Evolutionary conservation across 805 yeast genomes (phyloP).

Genomic region (Metschnikowia kofuensis): DNA sequence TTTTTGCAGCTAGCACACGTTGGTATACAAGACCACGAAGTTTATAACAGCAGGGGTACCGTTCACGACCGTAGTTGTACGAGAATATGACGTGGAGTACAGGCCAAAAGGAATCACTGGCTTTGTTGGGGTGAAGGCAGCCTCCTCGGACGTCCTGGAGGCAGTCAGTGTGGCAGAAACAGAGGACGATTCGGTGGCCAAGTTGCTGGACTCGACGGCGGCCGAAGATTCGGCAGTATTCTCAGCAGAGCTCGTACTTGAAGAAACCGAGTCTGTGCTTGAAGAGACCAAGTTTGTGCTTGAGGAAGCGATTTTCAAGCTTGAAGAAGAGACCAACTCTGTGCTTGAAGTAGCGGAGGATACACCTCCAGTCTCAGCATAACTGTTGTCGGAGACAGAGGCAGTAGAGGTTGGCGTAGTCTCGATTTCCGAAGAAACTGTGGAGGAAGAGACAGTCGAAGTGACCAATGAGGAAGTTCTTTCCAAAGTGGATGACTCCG

Average conservation of each 20-base stretch:
- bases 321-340: neutral
- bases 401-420: neutral
- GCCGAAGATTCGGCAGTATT: neutral
- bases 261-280: neutral
- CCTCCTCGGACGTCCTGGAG: neutral
- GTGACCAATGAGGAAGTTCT: neutral
- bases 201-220: neutral
- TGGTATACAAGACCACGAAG: constrained; percentile 23
- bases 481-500: neutral
- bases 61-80: constrained; percentile 19
- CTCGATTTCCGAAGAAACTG: neutral
- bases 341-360: neutral
- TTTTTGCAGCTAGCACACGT: constrained; percentile 16
- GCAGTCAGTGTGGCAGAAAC: neutral
- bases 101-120: constrained; percentile 13
- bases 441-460: neutral
- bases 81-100: constrained; percentile 23
- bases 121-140: neutral
- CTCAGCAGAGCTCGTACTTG: neutral
- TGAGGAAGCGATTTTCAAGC: neutral
- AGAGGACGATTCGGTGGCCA: neutral
- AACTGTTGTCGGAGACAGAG: neutral
- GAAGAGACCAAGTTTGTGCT: neutral
- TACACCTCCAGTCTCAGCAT: neutral
- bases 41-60: constrained; percentile 25